Evolutionary conservation across 176 grass and related monocot species (phyloP).

Genomic region (Oryza coarctata): DNA sequence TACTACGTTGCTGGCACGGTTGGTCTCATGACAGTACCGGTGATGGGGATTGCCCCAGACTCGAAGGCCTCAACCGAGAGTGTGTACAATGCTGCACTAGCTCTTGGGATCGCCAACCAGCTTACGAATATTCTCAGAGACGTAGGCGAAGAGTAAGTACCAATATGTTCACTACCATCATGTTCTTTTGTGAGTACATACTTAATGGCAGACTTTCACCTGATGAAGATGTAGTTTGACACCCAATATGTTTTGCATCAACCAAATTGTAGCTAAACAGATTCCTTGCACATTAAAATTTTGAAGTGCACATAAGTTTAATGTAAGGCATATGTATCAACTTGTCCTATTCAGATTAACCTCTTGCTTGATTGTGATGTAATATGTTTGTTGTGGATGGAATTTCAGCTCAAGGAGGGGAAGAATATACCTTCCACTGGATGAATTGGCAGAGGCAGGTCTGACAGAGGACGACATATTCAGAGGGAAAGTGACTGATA

Average conservation of each 20-base stretch:
- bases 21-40: constrained; percentile 92
- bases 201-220: not conserved
- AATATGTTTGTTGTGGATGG: constrained; percentile 37
- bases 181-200: not conserved
- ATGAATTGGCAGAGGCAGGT: constrained; percentile 68
- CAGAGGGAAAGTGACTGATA: constrained; percentile 83
- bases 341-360: not conserved
- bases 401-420: constrained; percentile 80
- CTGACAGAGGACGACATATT: constrained; percentile 86
- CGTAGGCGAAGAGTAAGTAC: constrained; percentile 90
- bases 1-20: constrained; percentile 96
- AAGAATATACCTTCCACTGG: constrained; percentile 94
- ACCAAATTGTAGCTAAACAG: not conserved
- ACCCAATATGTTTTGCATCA: not conserved
- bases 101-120: constrained; percentile 94
- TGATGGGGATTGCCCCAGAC: constrained; percentile 85
- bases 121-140: constrained; percentile 97
- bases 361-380: constrained; percentile 7
- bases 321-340: not conserved
- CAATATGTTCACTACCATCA: not conserved
- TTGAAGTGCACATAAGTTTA: not conserved
- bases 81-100: constrained; percentile 80
- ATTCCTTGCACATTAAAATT: not conserved
- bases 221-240: not conserved
- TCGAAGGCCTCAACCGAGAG: constrained; percentile 71